phyloP scores from a whole-genome alignment of 1,284 basidiomycete species.

The Agaricales sp. region DNA sequence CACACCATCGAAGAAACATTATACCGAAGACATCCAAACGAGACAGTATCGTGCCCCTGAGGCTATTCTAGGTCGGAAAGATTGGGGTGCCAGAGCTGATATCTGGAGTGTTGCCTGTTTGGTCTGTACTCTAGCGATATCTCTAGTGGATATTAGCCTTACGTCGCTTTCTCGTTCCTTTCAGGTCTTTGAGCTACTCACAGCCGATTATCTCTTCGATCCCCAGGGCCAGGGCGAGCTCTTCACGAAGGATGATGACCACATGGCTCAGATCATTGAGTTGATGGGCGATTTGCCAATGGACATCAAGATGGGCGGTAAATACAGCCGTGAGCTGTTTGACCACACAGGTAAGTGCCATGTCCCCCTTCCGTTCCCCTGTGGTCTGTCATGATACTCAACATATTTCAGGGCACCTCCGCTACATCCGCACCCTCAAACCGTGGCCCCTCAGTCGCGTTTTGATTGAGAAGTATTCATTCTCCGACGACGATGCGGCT shows the following conservation, averaged over 20 bases:
- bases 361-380: conserved; percentile 4
- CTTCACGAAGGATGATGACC: conserved; percentile 91
- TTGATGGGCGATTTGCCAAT: conserved; percentile 66
- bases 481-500: conserved; percentile 46
- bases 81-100: conserved; percentile 82
- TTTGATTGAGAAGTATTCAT: conserved; percentile 78
- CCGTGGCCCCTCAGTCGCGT: conserved; percentile 80
- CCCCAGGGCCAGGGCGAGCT: conserved; percentile 75
- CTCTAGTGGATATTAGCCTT: too few species aligned
- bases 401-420: conserved; percentile 37
- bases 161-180: conserved; percentile 8
- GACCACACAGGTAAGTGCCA: conserved; percentile 55
- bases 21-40: conserved; percentile 91
- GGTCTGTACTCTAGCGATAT: conserved; percentile 27
- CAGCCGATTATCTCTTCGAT: conserved; percentile 84
- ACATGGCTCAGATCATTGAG: conserved; percentile 90
- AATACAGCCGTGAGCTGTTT: conserved; percentile 78
- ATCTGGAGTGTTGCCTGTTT: conserved; percentile 87
- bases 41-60: conserved; percentile 89
- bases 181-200: conserved; percentile 71
- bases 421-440: conserved; percentile 73
- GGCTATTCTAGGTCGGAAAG: conserved; percentile 77
- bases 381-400: conserved; percentile 5
- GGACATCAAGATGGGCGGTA: conserved; percentile 73
- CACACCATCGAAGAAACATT: conserved; percentile 74